Percentiles rank a stretch among this genome's conserved stretches.
Conservation (phyloP, 306 rosid species). For the Citrullus mucosospermus region DNA sequence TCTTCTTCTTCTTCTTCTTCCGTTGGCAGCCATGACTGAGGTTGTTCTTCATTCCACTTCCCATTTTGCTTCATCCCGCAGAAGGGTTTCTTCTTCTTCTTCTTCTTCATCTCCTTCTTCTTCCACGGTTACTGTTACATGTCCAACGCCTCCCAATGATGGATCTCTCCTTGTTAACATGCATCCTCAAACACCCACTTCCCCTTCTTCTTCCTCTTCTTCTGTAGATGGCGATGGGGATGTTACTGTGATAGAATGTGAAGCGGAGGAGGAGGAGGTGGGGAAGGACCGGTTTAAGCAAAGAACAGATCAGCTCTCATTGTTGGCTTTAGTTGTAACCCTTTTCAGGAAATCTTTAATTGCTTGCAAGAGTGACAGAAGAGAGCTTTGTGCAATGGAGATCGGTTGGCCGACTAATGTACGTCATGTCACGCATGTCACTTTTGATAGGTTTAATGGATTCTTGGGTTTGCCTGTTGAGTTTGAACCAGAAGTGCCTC, state of each 20-base stretch:
- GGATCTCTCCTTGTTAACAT: constrained; percentile 17
- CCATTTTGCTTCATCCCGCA: constrained; percentile 31
- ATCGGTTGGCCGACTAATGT: constrained; percentile 76
- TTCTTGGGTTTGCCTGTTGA: constrained; percentile 94
- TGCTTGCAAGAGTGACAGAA: constrained; percentile 35
- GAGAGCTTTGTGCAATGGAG: constrained; percentile 46
- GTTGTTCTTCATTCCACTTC: constrained; percentile 54
- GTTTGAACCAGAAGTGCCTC: constrained; percentile 73
- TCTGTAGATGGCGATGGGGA: constrained; percentile 15
- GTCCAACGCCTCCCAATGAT: constrained; percentile 12
- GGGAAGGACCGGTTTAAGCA: constrained; percentile 11
- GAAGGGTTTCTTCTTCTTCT: constrained; percentile 28
- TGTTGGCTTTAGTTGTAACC: constrained; percentile 39
- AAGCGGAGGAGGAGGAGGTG: constrained; percentile 14
- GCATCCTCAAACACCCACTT: constrained; percentile 6
- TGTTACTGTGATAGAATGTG: constrained; percentile 15
- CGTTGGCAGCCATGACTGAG: constrained; percentile 77
- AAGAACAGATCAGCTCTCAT: constrained; percentile 37
- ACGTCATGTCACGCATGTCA: constrained; percentile 90
- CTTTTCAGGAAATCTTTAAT: constrained; percentile 48
- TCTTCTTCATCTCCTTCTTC: constrained; percentile 13
- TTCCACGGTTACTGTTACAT: constrained; percentile 5
- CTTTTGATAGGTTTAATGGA: constrained; percentile 85
- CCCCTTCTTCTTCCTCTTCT: constrained; percentile 3
- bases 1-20: not conserved